Evolutionary conservation across 2,329 filamentous ascomycete genomes (phyloP).

Genomic region (Teratosphaeria viscida): DNA sequence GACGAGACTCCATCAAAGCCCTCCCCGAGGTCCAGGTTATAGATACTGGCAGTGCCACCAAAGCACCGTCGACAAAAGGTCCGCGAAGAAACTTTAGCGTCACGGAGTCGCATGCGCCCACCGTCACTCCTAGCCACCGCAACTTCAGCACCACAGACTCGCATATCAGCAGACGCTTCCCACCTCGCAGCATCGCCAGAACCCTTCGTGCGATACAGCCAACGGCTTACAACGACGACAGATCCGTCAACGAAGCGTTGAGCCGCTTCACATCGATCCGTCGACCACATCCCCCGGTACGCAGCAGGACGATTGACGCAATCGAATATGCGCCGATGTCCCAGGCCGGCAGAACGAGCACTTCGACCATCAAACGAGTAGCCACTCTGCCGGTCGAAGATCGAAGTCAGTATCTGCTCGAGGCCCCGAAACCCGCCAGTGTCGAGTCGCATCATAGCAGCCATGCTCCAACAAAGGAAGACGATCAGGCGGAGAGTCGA

Average conservation of each 20-base stretch:
- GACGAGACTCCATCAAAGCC: not conserved
- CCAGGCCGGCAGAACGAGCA: conserved; percentile 3
- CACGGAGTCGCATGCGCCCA: conserved; percentile 18
- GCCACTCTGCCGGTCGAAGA: conserved; percentile 11
- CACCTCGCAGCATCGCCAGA: conserved; percentile 12
- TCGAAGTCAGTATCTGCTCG: conserved; percentile 7
- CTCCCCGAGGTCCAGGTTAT: not conserved
- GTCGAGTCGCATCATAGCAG: not conserved
- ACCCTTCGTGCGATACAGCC: conserved; percentile 29
- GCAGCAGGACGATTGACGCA: conserved; percentile 17
- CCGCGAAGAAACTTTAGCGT: conserved; percentile 24
- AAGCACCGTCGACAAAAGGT: not conserved
- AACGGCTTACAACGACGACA: conserved; percentile 9
- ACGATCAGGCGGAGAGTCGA: not conserved
- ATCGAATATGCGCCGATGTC: conserved; percentile 12
- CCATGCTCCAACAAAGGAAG: not conserved
- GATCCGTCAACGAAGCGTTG: conserved; percentile 15
- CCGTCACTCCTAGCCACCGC: conserved; percentile 12
- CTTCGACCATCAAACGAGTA: conserved; percentile 9
- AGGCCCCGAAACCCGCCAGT: conserved; percentile 6
- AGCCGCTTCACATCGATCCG: conserved; percentile 11
- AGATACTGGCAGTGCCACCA: conserved; percentile 25
- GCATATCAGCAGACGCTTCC: conserved; percentile 15
- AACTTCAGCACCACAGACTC: conserved; percentile 23
- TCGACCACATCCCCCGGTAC: conserved; percentile 11